These are phyloP conservation scores for Podaxis sp. DNA, from an alignment of 768 basidiomycete genomes.

Conservation along the genomic window DNA sequence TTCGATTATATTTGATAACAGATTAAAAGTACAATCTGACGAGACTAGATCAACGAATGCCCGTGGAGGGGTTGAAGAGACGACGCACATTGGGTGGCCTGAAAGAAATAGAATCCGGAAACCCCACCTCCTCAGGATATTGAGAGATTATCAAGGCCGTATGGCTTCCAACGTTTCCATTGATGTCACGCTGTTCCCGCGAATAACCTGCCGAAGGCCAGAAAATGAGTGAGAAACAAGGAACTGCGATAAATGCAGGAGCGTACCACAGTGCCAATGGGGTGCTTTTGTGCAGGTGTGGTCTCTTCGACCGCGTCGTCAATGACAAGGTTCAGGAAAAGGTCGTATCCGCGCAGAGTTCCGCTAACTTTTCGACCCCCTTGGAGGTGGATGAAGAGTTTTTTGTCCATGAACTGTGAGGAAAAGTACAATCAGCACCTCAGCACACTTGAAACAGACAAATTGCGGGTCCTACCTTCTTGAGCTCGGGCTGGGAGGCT, in stretches of 20 bases:
- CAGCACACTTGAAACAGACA: not conserved
- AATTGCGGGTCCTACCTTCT: constrained; percentile 68
- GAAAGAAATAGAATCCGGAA: not conserved
- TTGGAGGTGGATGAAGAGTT: constrained; percentile 90
- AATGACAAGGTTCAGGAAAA: constrained; percentile 97
- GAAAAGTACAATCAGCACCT: constrained; percentile 8
- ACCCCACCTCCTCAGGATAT: not conserved
- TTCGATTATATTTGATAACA: not conserved
- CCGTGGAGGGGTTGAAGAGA: not conserved
- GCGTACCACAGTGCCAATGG: constrained; percentile 89
- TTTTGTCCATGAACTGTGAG: constrained; percentile 96
- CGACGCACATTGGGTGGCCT: constrained; percentile 7
- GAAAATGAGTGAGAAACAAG: constrained; percentile 16
- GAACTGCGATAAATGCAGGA: constrained; percentile 18
- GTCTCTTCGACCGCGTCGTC: constrained; percentile 95
- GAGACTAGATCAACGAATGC: not conserved
- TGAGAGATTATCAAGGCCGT: constrained; percentile 25
- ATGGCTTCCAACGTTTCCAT: constrained; percentile 86
- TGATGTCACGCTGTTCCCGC: constrained; percentile 94
- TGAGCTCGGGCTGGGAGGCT: constrained; percentile 95
- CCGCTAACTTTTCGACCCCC: constrained; percentile 96
- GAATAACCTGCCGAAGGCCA: constrained; percentile 69
- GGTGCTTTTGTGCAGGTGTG: constrained; percentile 83
- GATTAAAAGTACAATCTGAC: constrained; percentile 12
- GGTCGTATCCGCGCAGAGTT: constrained; percentile 92